These are phyloP conservation scores for Phytophthora podocarpi DNA, from an alignment of 352 stramenopile genomes.

Conservation along the genomic window DNA sequence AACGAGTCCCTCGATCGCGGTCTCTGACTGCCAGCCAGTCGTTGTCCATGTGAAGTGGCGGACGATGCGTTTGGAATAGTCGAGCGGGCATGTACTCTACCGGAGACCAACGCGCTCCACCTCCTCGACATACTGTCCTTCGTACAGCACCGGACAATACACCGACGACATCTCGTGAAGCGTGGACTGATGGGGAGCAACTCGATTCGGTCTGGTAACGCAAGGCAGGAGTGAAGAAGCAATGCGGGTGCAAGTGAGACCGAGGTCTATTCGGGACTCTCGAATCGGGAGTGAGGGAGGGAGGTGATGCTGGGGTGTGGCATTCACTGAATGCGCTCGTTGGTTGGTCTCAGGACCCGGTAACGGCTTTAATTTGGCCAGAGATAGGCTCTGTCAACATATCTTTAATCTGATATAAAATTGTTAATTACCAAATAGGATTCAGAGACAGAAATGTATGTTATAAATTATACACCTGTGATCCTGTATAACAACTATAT, in stretches of 20 bases:
- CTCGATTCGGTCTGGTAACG: too few relatives aligned
- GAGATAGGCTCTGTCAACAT: not conserved
- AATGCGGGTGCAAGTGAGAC: not conserved
- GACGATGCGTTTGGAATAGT: constrained; percentile 23
- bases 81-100: constrained; percentile 13
- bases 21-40: constrained; percentile 8
- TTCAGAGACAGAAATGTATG: not conserved
- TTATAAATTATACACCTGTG: not conserved
- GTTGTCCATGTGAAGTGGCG: constrained; percentile 4
- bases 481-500: constrained; percentile 3
- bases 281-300: constrained; percentile 4
- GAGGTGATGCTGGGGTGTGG: too few relatives aligned
- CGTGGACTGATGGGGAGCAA: not conserved
- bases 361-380: constrained; percentile 25
- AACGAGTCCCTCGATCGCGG: not conserved
- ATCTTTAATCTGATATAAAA: not conserved
- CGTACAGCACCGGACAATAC: too few relatives aligned
- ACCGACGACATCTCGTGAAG: not conserved
- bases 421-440: not conserved
- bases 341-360: constrained; percentile 17
- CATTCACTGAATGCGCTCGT: too few relatives aligned
- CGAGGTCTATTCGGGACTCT: too few relatives aligned
- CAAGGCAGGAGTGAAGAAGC: too few relatives aligned
- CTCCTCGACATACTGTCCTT: too few relatives aligned
- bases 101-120: not conserved